Evolutionary conservation across 2,329 filamentous ascomycete genomes (phyloP).

Genomic region (Teratosphaeria zuluensis): DNA sequence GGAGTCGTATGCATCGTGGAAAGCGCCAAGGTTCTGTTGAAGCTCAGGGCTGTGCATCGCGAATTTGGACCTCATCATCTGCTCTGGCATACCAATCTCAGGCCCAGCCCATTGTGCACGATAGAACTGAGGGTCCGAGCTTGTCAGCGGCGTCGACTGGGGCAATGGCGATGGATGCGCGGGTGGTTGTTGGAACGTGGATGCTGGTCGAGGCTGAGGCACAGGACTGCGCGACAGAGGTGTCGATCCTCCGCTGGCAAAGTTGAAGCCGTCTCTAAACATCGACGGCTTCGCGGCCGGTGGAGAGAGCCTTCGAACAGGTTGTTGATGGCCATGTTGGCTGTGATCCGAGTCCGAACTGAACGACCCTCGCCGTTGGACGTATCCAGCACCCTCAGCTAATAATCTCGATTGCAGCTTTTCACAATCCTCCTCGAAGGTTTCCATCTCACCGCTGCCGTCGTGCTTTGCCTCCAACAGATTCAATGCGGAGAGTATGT

Average conservation of each 20-base stretch:
- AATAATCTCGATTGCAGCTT: conserved; percentile 47
- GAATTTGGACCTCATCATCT: conserved; percentile 14
- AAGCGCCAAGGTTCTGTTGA: neutral
- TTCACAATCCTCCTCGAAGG: conserved; percentile 50
- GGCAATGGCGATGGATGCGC: conserved; percentile 16
- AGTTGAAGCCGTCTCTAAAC: conserved; percentile 20
- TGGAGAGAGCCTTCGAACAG: conserved; percentile 28
- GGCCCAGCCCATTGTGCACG: conserved; percentile 20
- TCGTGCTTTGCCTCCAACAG: conserved; percentile 45
- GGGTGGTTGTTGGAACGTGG: neutral
- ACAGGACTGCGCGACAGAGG: conserved; percentile 17
- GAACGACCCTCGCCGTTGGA: conserved; percentile 43
- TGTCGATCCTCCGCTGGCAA: conserved; percentile 20
- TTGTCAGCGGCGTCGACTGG: conserved; percentile 12
- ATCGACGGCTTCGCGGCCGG: conserved; percentile 21
- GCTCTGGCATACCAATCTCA: conserved; percentile 9
- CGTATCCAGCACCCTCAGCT: conserved; percentile 42
- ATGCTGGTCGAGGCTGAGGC: conserved; percentile 4
- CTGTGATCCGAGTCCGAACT: conserved; percentile 50
- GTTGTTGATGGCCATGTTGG: conserved; percentile 26
- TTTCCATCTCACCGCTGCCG: conserved; percentile 34
- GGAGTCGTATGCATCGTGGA: neutral
- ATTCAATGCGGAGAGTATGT: conserved; percentile 51
- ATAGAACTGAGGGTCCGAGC: conserved; percentile 21
- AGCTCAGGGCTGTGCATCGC: conserved; percentile 7